These are phyloP conservation scores for Metschnikowia henanensis DNA, from an alignment of 805 yeast genomes.

Conservation along the genomic window DNA sequence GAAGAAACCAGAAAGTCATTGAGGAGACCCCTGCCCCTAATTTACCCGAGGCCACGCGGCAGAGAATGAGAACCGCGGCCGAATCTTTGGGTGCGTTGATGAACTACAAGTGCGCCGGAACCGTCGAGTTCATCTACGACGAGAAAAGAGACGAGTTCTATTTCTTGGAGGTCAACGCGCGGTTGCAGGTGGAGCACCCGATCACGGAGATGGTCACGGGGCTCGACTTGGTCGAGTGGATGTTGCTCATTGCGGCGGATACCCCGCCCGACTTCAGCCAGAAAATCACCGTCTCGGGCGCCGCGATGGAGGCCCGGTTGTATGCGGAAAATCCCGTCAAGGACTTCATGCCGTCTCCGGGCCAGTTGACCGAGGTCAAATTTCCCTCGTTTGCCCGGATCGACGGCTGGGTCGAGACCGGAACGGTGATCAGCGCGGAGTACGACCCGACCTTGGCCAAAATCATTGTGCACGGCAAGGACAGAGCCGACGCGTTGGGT, in stretches of 20 bases:
- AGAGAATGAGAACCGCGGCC: constrained; percentile 76
- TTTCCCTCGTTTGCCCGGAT: constrained; percentile 93
- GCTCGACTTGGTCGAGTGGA: constrained; percentile 94
- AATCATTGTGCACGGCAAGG: constrained; percentile 91
- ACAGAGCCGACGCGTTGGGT: constrained; percentile 79
- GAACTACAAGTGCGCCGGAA: constrained; percentile 96
- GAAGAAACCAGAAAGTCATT: constrained; percentile 94
- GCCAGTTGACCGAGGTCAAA: constrained; percentile 78
- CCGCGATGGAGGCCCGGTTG: constrained; percentile 94
- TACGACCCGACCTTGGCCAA: constrained; percentile 97
- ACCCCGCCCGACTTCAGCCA: constrained; percentile 75
- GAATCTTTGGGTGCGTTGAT: constrained; percentile 78
- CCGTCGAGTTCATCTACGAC: constrained; percentile 94
- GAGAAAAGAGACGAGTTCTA: constrained; percentile 84
- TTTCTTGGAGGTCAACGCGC: constrained; percentile 93
- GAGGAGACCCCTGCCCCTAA: constrained; percentile 99
- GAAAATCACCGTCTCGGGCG: constrained; percentile 67
- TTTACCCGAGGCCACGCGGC: constrained; percentile 77
- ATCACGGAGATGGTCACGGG: constrained; percentile 96
- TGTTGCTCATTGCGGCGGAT: constrained; percentile 90
- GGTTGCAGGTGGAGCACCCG: constrained; percentile 97
- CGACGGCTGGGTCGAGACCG: constrained; percentile 92
- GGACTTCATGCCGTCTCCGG: constrained; percentile 95
- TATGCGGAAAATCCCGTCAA: constrained; percentile 97
- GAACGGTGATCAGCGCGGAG: constrained; percentile 86